Base-by-base conservation (phyloP, 2,329 filamentous ascomycete genomes). In the Fusarium oligoseptatum region DNA sequence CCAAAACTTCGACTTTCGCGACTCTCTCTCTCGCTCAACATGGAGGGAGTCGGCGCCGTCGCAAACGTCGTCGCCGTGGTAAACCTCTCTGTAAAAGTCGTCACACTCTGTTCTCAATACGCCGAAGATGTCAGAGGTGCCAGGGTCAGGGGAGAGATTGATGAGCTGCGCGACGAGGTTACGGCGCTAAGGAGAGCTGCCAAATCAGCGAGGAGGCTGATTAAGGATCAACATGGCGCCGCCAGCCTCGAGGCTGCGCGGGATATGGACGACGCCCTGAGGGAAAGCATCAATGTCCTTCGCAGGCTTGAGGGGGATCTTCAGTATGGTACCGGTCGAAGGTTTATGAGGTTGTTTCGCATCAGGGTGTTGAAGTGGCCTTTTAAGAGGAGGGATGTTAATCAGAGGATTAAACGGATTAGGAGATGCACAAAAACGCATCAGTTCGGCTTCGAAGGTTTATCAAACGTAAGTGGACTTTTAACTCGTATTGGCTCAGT, bases 361-460 rank as follows among this genome's bases (percentile, higher is more conserved):
- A 29, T 82, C 12, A 79, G 80, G 66, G 78, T 81, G 52, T 75
- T 85, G 15, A 85, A 81, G 74, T 85, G 82, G 83, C 83, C 82
- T 0, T 84, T 50, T 5, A 29, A 67, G 15, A 67, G 60, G 14
- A 45, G 32, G 9, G 50, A 64, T 1, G n/a, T 64, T 1, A 78
- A 82, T n/a, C 60, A 52, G 15, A 67, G 75, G n/a, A 68, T 82
- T 24, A 56, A 74, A 45, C 77, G 73, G 12, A 75, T 85, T 34
- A 65, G 76, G 60, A 71, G 71, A 43, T 80, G 77, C 55, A 78
- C 77, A 43, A 60, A 60, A 77, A 27, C 76, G 70, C 0, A 80
- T 84, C 62, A 78, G 64, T 15, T 61, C 79, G 5, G 78, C 76
- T 56, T 76, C 85, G 22, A 79, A 81, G 60, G 72, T 83, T 27